Conservation (phyloP, 768 basidiomycete species). For the Cyathus striatus region DNA sequence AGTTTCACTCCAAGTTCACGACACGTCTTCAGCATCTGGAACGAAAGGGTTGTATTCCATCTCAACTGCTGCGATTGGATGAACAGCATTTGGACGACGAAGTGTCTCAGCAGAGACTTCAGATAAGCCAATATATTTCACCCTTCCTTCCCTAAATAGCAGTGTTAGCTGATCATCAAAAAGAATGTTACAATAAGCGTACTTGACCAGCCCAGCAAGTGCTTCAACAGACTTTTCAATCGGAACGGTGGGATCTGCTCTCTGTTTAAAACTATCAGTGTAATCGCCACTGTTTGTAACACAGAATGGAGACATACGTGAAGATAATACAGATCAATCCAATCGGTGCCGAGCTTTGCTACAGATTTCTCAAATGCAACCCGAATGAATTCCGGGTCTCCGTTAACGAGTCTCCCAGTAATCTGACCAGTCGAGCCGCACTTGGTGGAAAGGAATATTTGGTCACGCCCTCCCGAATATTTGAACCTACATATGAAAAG, state of each 20-base stretch:
- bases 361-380: constrained; percentile 33
- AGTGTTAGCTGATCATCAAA: no score
- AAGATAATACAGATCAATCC: constrained; percentile 42
- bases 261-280: constrained; percentile 7
- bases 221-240: no score
- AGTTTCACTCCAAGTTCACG: constrained; percentile 45
- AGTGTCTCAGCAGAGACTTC: constrained; percentile 42
- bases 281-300: background rate
- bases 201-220: constrained; percentile 44
- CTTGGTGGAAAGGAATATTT: constrained; percentile 64
- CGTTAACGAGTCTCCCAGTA: constrained; percentile 13
- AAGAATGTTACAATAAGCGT: constrained; percentile 43
- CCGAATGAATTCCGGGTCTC: constrained; percentile 32
- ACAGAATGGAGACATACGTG: constrained; percentile 25
- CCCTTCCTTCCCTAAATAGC: constrained; percentile 30
- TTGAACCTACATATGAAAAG: constrained; percentile 37
- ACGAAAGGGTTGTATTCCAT: constrained; percentile 49
- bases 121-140: constrained; percentile 46
- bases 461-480: constrained; percentile 40
- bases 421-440: constrained; percentile 16
- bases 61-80: constrained; percentile 45
- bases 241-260: constrained; percentile 35
- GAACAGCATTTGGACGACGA: constrained; percentile 44
- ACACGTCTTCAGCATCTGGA: constrained; percentile 41
- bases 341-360: constrained; percentile 31